Evolutionary conservation across 208 protist species (phyloP).

Genomic region (Crithidia brevicula): DNA sequence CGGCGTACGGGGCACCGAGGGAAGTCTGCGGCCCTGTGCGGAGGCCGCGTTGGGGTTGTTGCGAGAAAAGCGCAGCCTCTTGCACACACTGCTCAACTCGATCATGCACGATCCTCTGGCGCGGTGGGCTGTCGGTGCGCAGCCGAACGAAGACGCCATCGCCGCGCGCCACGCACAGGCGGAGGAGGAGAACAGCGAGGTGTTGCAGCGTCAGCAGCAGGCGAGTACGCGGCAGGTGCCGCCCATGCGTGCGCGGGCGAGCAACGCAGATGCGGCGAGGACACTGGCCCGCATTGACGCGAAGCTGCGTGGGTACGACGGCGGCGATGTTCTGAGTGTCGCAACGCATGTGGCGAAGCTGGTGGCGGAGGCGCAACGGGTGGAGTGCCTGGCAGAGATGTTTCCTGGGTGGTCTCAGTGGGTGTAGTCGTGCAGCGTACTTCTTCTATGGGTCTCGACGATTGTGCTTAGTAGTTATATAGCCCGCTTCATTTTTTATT

Average conservation of each 20-base stretch:
- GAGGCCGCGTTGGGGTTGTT: constrained; percentile 90
- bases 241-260: constrained; percentile 31
- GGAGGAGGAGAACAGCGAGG: background rate
- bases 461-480: too few relatives aligned
- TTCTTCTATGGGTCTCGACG: too few relatives aligned
- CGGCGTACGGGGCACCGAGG: constrained; percentile 92
- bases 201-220: constrained; percentile 30
- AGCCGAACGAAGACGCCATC: background rate
- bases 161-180: constrained; percentile 14
- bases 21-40: constrained; percentile 88
- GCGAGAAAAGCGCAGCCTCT: constrained; percentile 60
- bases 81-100: constrained; percentile 93
- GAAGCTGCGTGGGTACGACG: constrained; percentile 88
- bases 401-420: constrained; percentile 88
- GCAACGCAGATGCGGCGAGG: constrained; percentile 69
- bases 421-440: constrained; percentile 50
- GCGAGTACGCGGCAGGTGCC: constrained; percentile 24
- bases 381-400: constrained; percentile 66
- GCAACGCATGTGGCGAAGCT: constrained; percentile 75
- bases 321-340: constrained; percentile 64
- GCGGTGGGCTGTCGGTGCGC: constrained; percentile 77
- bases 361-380: constrained; percentile 67
- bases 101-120: constrained; percentile 97
- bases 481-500: too few relatives aligned
- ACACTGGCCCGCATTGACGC: constrained; percentile 78